Percentiles rank a stretch among this genome's conserved stretches.
Evolutionary conservation across 352 stramenopile genomes (phyloP).

Genomic region (Aphanomyces astaci): DNA sequence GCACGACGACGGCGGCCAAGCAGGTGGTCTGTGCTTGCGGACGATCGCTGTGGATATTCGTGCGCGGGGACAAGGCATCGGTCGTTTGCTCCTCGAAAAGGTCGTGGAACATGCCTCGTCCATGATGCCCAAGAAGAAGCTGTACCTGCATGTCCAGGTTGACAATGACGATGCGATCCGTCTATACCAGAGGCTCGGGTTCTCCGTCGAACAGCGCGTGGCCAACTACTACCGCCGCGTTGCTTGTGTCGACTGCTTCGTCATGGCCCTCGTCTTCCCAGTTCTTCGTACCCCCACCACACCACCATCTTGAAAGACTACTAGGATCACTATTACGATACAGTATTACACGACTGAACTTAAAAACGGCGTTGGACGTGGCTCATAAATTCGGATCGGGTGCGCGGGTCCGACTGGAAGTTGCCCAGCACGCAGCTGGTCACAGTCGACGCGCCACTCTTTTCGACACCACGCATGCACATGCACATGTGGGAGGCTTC

Average conservation of each 20-base stretch:
- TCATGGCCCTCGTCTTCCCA: slow-evolving; percentile 32
- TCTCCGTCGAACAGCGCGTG: slow-evolving; percentile 62
- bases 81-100: neutral
- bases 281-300: neutral
- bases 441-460: slow-evolving; percentile 93
- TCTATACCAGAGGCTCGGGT: slow-evolving; percentile 68
- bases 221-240: slow-evolving; percentile 85
- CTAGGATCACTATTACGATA: no score
- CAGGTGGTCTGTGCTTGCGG: neutral
- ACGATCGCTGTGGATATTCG: slow-evolving; percentile 7
- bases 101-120: neutral
- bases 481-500: slow-evolving; percentile 99
- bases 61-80: neutral
- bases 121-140: neutral
- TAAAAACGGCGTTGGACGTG: slow-evolving; percentile 68
- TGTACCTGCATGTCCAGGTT: slow-evolving; percentile 73
- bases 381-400: slow-evolving; percentile 82
- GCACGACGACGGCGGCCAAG: neutral
- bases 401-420: slow-evolving; percentile 93
- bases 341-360: neutral
- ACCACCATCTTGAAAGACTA: neutral
- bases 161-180: slow-evolving; percentile 70
- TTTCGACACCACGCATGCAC: slow-evolving; percentile 98
- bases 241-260: slow-evolving; percentile 73
- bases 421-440: slow-evolving; percentile 95